A percentile compares a stretch with the other conserved stretches of the same genome.
Evolutionary conservation across 169 alveolate species (phyloP).

Genomic region (Hammondia hammondi): DNA sequence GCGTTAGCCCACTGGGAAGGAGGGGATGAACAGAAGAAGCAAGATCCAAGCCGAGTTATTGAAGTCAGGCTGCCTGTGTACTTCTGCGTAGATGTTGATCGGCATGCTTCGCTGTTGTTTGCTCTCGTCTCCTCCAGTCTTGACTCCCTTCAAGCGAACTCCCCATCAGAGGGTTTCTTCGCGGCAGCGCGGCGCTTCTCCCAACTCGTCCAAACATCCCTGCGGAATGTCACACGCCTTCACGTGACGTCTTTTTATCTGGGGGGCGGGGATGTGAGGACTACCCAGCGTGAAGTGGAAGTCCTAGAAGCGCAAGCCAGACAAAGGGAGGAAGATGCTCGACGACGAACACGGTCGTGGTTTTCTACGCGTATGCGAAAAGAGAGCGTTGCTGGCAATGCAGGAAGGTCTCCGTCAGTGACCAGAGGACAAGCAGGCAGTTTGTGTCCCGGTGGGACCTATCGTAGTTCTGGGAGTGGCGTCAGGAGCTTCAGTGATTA

Average conservation of each 20-base stretch:
- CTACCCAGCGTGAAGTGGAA: not conserved
- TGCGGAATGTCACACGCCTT: not conserved
- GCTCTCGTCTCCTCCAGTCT: not conserved
- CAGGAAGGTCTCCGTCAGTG: not conserved
- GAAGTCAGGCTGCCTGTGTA: not conserved
- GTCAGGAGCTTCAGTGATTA: not conserved
- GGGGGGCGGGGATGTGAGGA: not conserved
- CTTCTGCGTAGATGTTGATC: not conserved
- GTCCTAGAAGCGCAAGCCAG: not conserved
- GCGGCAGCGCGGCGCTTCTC: not conserved
- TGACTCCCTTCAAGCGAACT: not conserved
- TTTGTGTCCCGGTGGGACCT: no score
- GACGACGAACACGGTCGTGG: not conserved
- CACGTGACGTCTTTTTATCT: conserved; percentile 1
- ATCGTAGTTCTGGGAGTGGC: not conserved
- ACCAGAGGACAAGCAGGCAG: not conserved
- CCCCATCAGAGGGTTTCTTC: not conserved
- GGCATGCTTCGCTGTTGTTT: not conserved
- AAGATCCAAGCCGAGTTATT: not conserved
- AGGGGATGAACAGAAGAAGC: not conserved
- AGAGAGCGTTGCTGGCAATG: not conserved
- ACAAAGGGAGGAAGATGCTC: not conserved
- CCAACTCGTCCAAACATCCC: not conserved
- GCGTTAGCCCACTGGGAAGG: not conserved
- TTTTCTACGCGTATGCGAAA: no score